These are phyloP conservation scores for Debaryomyces subglobosus DNA, from an alignment of 1,139 yeast genomes.

Conservation along the genomic window DNA sequence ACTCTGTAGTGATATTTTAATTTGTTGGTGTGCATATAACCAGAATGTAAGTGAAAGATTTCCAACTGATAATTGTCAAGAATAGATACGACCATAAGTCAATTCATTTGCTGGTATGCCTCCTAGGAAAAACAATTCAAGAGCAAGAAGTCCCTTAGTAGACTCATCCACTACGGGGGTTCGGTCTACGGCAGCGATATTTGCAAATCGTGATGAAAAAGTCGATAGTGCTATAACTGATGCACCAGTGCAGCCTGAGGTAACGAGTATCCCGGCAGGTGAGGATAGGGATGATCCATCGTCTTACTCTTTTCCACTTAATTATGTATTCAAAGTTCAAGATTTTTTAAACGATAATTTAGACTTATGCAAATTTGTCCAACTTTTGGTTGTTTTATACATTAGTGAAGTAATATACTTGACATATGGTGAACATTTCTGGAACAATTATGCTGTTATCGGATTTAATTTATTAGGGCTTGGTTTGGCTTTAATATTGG, in stretches of 20 bases:
- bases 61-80: neutral
- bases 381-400: constrained; percentile 35
- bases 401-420: constrained; percentile 35
- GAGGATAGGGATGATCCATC: constrained; percentile 22
- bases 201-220: constrained; percentile 10
- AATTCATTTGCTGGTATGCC: constrained; percentile 1
- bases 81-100: neutral
- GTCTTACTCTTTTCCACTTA: constrained; percentile 29
- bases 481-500: constrained; percentile 31
- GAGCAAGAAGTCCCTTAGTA: neutral
- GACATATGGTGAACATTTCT: constrained; percentile 20
- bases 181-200: constrained; percentile 25
- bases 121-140: constrained; percentile 8
- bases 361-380: constrained; percentile 35
- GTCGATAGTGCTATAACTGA: constrained; percentile 12
- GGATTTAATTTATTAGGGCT: constrained; percentile 43
- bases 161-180: neutral
- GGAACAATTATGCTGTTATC: constrained; percentile 26
- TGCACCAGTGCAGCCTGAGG: constrained; percentile 13
- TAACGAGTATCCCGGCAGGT: constrained; percentile 1
- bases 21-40: neutral
- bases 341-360: constrained; percentile 44
- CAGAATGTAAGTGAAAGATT: neutral
- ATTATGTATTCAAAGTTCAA: constrained; percentile 35
- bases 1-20: neutral